phyloP scores from a whole-genome alignment of 768 basidiomycete species.

The Suillus brevipes region DNA sequence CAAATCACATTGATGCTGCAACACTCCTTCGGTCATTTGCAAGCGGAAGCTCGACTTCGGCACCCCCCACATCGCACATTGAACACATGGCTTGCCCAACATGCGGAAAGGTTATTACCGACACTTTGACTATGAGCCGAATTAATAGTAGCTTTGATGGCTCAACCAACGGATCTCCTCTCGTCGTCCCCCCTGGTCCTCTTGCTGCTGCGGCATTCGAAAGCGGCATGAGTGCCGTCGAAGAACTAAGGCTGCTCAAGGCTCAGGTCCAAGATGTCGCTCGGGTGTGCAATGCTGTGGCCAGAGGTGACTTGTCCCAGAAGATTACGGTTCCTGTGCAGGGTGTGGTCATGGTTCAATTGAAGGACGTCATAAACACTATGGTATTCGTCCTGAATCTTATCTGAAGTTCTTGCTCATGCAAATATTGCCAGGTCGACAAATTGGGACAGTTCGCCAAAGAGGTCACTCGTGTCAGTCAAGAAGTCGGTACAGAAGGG shows the following conservation, averaged over 20 bases:
- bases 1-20: conserved; percentile 38
- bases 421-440: conserved; percentile 46
- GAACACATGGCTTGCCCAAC: conserved; percentile 52
- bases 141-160: conserved; percentile 26
- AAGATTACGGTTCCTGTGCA: conserved; percentile 80
- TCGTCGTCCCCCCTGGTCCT: conserved; percentile 57
- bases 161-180: conserved; percentile 34
- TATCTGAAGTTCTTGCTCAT: conserved; percentile 1
- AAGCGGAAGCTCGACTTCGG: conserved; percentile 38
- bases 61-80: conserved; percentile 43
- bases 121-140: conserved; percentile 39
- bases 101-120: conserved; percentile 53
- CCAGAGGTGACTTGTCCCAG: conserved; percentile 71
- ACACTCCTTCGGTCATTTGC: conserved; percentile 33
- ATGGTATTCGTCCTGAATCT: conserved; percentile 42
- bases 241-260: conserved; percentile 77
- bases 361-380: conserved; percentile 76
- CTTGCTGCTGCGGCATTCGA: conserved; percentile 56
- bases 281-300: conserved; percentile 79
- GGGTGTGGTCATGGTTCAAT: conserved; percentile 76
- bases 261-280: conserved; percentile 85
- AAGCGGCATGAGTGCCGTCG: conserved; percentile 65
- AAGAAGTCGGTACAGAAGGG: conserved; percentile 85
- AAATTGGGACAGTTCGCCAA: conserved; percentile 85
- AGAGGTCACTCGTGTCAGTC: conserved; percentile 83